These are phyloP conservation scores for Parasitella parasitica DNA, from an alignment of 371 early-diverging fungal species.

Conservation along the genomic window DNA sequence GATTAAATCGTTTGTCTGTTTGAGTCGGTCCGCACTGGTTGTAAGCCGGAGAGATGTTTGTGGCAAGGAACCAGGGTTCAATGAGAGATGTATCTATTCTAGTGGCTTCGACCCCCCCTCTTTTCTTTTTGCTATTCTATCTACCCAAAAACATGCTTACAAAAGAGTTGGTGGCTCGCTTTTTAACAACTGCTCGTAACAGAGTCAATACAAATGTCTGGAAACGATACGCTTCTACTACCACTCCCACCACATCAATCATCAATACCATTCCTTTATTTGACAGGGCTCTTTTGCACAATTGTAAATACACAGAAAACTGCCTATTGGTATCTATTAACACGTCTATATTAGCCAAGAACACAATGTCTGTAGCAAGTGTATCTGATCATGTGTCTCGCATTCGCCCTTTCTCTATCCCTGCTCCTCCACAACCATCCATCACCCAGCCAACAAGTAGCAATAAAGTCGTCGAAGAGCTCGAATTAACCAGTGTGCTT, in stretches of 20 bases:
- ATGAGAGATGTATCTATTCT: not conserved
- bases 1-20: not conserved
- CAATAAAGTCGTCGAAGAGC: constrained; percentile 23
- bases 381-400: constrained; percentile 38
- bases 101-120: constrained; percentile 15
- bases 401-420: constrained; percentile 40
- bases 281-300: constrained; percentile 14
- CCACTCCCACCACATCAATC: not conserved
- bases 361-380: constrained; percentile 12
- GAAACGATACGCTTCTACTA: constrained; percentile 17
- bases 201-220: not conserved
- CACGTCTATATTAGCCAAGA: constrained; percentile 10
- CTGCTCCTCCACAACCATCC: constrained; percentile 37
- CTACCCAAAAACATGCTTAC: constrained; percentile 12
- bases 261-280: not conserved
- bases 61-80: constrained; percentile 7
- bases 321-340: not conserved
- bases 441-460: constrained; percentile 12
- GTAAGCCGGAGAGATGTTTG: not conserved
- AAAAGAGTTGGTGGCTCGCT: constrained; percentile 10
- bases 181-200: constrained; percentile 6
- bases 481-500: constrained; percentile 64
- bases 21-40: not conserved
- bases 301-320: not conserved
- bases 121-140: not conserved